These are phyloP conservation scores for Globisporangium mamillatum DNA, from an alignment of 352 stramenopile species.

Conservation along the genomic window DNA sequence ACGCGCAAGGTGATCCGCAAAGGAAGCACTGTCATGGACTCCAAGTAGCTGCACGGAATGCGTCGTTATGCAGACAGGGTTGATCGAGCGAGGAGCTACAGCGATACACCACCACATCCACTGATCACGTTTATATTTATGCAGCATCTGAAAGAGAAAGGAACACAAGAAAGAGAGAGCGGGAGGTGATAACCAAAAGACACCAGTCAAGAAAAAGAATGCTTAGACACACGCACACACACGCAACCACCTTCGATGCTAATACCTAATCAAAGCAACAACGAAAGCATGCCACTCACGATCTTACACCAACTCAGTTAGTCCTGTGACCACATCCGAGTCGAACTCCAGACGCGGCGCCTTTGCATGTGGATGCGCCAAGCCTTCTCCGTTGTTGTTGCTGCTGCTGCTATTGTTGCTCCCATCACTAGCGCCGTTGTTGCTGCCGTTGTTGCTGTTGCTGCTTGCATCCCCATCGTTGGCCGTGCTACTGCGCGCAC, in stretches of 20 bases:
- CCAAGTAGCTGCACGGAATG: conserved; percentile 25
- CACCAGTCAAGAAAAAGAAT: neutral
- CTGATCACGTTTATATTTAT: conserved; percentile 1
- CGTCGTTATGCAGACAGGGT: neutral
- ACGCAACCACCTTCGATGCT: neutral
- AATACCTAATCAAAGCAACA: neutral
- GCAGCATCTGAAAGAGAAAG: neutral
- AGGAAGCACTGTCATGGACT: conserved; percentile 25
- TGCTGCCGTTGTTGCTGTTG: neutral
- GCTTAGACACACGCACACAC: neutral
- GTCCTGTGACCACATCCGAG: conserved; percentile 48
- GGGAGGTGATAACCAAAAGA: neutral
- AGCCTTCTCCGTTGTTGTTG: neutral
- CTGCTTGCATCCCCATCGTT: neutral
- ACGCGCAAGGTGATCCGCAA: conserved; percentile 56
- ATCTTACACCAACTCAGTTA: conserved; percentile 53
- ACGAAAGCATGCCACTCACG: neutral
- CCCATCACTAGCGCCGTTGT: neutral
- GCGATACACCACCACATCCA: neutral
- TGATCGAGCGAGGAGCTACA: neutral
- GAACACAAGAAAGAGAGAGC: neutral
- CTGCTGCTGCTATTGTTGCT: neutral
- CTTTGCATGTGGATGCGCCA: conserved; percentile 29
- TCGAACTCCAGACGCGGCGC: conserved; percentile 60
- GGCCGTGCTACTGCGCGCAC: conserved; percentile 24